Base-by-base conservation (phyloP, 768 basidiomycete genomes). In the Mycena venus region DNA sequence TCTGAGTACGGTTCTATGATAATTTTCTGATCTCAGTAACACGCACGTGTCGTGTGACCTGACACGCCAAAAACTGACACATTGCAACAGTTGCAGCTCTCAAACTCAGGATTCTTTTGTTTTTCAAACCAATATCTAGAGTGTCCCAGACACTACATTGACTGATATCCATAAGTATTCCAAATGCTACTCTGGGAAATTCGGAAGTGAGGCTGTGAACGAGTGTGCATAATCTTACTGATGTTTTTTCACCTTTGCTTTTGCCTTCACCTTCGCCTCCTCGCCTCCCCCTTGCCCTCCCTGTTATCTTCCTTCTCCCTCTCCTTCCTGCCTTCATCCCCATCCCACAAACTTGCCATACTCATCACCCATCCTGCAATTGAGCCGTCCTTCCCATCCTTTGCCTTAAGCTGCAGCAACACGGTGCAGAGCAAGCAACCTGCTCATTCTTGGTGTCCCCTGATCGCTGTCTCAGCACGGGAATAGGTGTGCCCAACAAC, bases 301-400 rank as follows among this genome's bases (percentile, higher is more conserved):
- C 84, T 77, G 81, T 84, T 63, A 2, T 34, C 11, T 82, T 82
- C 42, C 80, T 85, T 85, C 34, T 81, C 80, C 56, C 83, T 83
- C 71, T 80, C 78, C 27, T 76, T 77, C 67, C 64, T 78, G 77
- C 74, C 74, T 64, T 79, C 79, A 60, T 82, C 85, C 6, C 29
- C 40, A 34, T 60, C 86, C 83, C 2, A 70, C 84, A 91, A 82
- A 77, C 92, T 91, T 25, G 91, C 90, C 93, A 94, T 94, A 78
- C 92, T 92, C 85, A 96, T 95, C 6, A 95, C 95, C 7, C 95
- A 89, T 32, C 95, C 70, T 0, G 95, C 95, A 51, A 96, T 93
- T 0, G 93, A 94, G 34, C 88, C 90, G 32, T 77, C 77, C n/a
- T 65, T 60, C 10, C 74, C 64, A 40, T 61, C 75, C n/a, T 47